Base-by-base conservation (phyloP, 2,329 filamentous ascomycete species). In the Botrytis porri region DNA sequence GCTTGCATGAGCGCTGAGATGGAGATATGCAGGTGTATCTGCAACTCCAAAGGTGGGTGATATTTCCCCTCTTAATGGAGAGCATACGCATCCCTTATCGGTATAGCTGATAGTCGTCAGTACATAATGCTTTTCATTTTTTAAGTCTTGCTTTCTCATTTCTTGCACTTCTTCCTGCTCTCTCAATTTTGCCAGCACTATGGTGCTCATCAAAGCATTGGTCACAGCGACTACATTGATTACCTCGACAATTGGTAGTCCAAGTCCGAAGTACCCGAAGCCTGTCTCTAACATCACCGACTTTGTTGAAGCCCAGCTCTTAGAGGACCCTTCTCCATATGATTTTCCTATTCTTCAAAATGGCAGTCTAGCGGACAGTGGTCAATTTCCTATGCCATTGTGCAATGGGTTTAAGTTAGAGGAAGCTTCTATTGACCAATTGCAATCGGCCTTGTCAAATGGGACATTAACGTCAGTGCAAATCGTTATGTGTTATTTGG, bases 351-450 rank as follows among this genome's bases (percentile, higher is more conserved):
- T 79, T 22, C 74, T 83, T 67, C 80, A 80, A 63, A 78, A 80
- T 76, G 76, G 78, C 70, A 80, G 80, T 14, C 54, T 63, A 39
- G 75, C 70, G n/a, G 71, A 76, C 37, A 77, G 70, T 43, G 78
- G 77, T 32, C 76, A 76, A 45, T 93, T 93, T 77, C 87, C 89
- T 3, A 91, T 93, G 90, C 84, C 83, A 0, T 80, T 80, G 20
- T 94, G 92, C 80, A 81, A 86, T 72, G 86, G 85, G 16, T 85
- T 92, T 76, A 82, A 84, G 65, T 83, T 93, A 25, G 89, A 92
- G 80, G 91, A 93, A 80, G 90, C 90, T 25, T 90, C 88, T 10
- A 91, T 93, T 75, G 89, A 92, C 75, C 82, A 91, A 74, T 86
- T 94, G 77, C 90, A 93, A 77, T 78, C 81, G 7, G 86, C 86